Evolutionary conservation across 73 alveolate species (phyloP), one percentile per base, ranked within the genome.

Genomic region (Paramecium octaurelia): DNA sequence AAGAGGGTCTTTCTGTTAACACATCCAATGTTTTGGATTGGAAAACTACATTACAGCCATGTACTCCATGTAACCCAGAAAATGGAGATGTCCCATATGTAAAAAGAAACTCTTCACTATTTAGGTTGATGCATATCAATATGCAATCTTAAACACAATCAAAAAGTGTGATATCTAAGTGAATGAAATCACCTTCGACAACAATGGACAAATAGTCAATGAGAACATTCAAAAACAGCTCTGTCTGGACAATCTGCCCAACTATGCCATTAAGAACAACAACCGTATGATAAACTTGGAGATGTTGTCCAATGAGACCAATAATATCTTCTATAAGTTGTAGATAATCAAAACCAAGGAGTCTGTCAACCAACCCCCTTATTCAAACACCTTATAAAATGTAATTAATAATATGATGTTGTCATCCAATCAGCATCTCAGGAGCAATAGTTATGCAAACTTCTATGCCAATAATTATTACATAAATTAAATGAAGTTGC

Each of bases 51-150:
- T 89, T 16, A 77, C 75, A 24, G 54, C 76, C 7, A 87, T 80
- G 43, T 75, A 58, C 9, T 58, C 88, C 6, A 70, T 64, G 80
- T 24, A 59, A 69, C 94, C 94, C 6, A 89, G 91, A 71, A 89
- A 73, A 44, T 89, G 94, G 94, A 89, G 75, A 70, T 89, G 94
- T 48, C 92, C 92, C 9, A 44, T 89, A 20, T 89, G 94, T 20
- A 89, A 89, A 38, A 38, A 58, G 31, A 89, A 71, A 89, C 40
- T 77, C 9, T 89, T 40, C 27, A 73, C 71, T 20, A 89, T 89
- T 11, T 77, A 59, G 23, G 48, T 89, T 23, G 94, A 89, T 70
- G 59, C 92, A 0, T 89, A 70, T 38, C 35, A 70, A 60, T 60
- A 42, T 43, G 75, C 60, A 1, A 73, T 73, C 31, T 20, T 73